Conservation (phyloP, 176 grass and related monocot species). For the Triticum dicoccoides region DNA sequence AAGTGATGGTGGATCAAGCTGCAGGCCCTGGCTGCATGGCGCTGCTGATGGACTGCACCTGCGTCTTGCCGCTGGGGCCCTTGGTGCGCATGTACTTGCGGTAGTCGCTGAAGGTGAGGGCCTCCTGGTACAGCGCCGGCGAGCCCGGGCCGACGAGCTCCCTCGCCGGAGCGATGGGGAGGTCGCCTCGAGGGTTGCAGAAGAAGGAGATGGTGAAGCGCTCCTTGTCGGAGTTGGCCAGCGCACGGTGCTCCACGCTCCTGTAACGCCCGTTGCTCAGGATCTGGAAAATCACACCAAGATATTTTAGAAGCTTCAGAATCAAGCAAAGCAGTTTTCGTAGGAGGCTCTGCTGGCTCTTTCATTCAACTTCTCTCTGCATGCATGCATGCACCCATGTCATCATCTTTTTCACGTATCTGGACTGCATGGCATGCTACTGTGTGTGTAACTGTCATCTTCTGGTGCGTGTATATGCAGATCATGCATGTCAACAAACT, state of each 20-base stretch:
- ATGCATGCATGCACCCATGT: not conserved
- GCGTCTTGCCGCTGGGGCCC: conserved; percentile 47
- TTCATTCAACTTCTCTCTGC: not conserved
- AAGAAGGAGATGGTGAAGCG: conserved; percentile 66
- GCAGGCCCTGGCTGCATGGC: not conserved
- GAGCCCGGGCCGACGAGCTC: conserved; percentile 27
- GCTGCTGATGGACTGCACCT: conserved; percentile 32
- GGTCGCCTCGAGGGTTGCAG: conserved; percentile 57
- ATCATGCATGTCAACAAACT: not conserved
- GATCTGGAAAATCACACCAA: conserved; percentile 30
- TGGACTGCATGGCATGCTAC: conserved; percentile 1
- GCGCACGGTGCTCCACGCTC: conserved; percentile 66
- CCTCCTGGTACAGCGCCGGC: conserved; percentile 26
- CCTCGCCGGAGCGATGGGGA: conserved; percentile 40
- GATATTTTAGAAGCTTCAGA: not conserved
- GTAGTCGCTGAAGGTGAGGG: conserved; percentile 49
- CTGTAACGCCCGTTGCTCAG: conserved; percentile 62
- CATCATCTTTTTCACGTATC: not conserved
- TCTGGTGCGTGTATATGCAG: not conserved
- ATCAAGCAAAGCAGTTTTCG: not conserved
- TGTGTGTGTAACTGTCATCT: not conserved
- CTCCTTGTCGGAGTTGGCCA: conserved; percentile 33
- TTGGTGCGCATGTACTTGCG: conserved; percentile 47
- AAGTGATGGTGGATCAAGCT: not conserved
- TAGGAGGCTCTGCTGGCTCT: not conserved